Evolutionary conservation across 257 asterid genomes (phyloP).

Genomic region (Nicotiana attenuata): DNA sequence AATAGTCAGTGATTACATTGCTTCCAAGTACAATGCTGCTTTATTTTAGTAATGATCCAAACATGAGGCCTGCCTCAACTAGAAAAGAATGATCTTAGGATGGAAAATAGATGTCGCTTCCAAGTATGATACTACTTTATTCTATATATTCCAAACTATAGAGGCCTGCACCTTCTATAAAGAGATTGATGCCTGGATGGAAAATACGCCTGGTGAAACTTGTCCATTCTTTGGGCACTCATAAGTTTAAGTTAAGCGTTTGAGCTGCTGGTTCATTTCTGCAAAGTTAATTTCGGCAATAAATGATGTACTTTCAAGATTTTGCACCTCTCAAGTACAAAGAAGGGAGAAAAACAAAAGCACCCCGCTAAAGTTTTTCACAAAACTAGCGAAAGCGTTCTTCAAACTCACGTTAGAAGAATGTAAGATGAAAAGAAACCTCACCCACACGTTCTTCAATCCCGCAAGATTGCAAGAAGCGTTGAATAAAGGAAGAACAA

Average conservation of each 20-base stretch:
- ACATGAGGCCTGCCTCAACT: not conserved
- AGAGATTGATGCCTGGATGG: not conserved
- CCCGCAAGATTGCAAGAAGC: too few species aligned
- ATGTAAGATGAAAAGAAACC: too few species aligned
- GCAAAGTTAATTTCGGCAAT: not conserved
- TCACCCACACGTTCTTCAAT: too few species aligned
- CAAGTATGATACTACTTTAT: not conserved
- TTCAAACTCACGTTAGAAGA: too few species aligned
- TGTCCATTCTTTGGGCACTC: not conserved
- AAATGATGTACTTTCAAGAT: too few species aligned
- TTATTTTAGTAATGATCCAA: slow-evolving; percentile 1
- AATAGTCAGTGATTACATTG: slow-evolving; percentile 4
- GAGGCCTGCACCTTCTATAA: not conserved
- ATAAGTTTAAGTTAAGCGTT: not conserved
- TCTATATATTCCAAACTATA: not conserved
- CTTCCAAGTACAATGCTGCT: slow-evolving; percentile 2
- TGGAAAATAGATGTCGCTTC: not conserved
- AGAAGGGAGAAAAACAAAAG: too few species aligned
- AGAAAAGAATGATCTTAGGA: not conserved
- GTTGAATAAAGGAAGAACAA: too few species aligned
- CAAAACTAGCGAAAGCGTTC: too few species aligned
- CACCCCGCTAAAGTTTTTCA: too few species aligned
- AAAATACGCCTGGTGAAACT: not conserved
- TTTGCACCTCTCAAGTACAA: too few species aligned
- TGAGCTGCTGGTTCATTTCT: not conserved